Evolutionary conservation across 2,329 filamentous ascomycete species (phyloP), one percentile per base, ranked within the genome.

Genomic region (Colletotrichum sublineola): DNA sequence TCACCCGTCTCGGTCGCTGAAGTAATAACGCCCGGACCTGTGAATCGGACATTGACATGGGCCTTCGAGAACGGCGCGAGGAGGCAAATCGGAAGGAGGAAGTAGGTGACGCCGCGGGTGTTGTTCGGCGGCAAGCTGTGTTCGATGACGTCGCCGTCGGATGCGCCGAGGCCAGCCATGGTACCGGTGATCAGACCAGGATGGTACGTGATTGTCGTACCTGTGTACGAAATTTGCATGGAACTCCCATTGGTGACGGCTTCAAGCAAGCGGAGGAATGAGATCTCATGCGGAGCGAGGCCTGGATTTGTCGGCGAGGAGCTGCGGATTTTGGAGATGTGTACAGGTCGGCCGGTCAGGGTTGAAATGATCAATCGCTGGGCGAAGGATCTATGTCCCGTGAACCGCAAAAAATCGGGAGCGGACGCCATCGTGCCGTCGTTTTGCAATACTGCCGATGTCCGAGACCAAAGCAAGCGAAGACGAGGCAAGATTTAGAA

Each of bases 201-300:
- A 75, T 94, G 93, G 84, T 97, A 99, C 48, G 95, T 92, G 68
- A 99, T 89, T 1, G 94, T 95, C 0, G 96, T 98, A 80, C 96
- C 96, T 1, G 95, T 98, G 84, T 97, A 96, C 14, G 95, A 97
- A 77, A 99, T 97, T 79, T 98, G 95, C 84, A 98, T 94, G 68
- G 93, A 91, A 70, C 93, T 94, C 83, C 96, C 96, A 86, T 99
- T 99, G 79, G 96, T 99, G 78, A 99, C 88, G 76, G 94, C 89
- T 82, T 98, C 96, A 79, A 99, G 91, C 24, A 99, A 93, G 69
- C 96, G 95, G 42, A 99, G 89, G 82, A 99, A 96, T 58, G 96
- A 98, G 78, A 98, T 92, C 84, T 99, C 96, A 85, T 97, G 93
- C 61, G 94, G 92, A 66, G 94, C 92, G 67, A 99, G 93, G 78